These are phyloP conservation scores for Tephrocybe sp. DNA, from an alignment of 768 basidiomycete genomes.

Conservation along the genomic window DNA sequence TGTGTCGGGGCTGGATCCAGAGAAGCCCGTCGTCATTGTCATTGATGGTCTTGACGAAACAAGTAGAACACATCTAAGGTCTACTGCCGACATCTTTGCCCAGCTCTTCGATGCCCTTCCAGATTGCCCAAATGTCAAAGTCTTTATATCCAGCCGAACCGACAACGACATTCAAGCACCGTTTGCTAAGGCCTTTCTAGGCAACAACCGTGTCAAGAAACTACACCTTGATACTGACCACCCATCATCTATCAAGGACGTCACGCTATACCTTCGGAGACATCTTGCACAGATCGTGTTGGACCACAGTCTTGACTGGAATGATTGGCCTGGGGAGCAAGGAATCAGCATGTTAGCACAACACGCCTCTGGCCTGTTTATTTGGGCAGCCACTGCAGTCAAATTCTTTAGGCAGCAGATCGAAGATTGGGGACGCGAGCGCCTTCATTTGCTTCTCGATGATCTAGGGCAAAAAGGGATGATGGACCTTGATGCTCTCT, in stretches of 20 bases:
- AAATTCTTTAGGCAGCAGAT: conserved; percentile 15
- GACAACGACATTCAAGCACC: conserved; percentile 19
- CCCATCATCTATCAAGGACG: conserved; percentile 16
- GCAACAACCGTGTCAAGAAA: conserved; percentile 14
- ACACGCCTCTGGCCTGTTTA: conserved; percentile 15
- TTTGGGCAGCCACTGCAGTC: conserved; percentile 14
- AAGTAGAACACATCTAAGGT: conserved; percentile 4
- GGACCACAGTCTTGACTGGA: conserved; percentile 12
- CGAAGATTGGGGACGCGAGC: conserved; percentile 9
- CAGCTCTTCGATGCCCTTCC: conserved; percentile 8
- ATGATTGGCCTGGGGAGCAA: conserved; percentile 14
- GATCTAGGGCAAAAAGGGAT: conserved; percentile 4
- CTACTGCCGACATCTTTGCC: conserved; percentile 16
- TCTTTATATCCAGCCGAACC: conserved; percentile 20
- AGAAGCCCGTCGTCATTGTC: conserved; percentile 15
- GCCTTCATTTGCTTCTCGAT: conserved; percentile 14
- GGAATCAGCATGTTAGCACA: conserved; percentile 3
- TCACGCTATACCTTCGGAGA: conserved; percentile 10
- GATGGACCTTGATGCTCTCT: conserved; percentile 16
- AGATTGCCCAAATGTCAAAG: conserved; percentile 11
- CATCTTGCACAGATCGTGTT: conserved; percentile 9
- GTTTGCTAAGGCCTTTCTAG: conserved; percentile 6
- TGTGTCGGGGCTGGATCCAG: conserved; percentile 10
- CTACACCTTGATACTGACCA: conserved; percentile 15
- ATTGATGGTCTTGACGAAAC: conserved; percentile 22